A percentile compares a stretch with the other conserved stretches of the same genome.
These are phyloP conservation scores for Aaosphaeria arxii DNA, from an alignment of 2,329 filamentous ascomycete genomes.

Conservation along the genomic window DNA sequence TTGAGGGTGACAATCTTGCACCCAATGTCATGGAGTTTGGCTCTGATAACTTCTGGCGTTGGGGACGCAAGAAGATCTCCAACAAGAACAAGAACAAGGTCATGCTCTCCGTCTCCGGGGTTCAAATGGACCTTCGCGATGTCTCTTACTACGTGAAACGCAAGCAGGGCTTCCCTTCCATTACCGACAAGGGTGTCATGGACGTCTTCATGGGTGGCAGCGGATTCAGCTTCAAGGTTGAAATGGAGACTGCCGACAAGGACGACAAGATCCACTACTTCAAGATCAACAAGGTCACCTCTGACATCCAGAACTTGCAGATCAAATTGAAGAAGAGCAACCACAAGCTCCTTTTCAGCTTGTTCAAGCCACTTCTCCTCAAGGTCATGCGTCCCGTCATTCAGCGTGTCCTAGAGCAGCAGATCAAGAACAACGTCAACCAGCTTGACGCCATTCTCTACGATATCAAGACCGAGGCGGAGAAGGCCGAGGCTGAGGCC, in stretches of 20 bases:
- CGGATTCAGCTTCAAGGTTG: constrained; percentile 89
- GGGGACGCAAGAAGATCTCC: constrained; percentile 82
- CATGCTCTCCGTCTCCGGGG: constrained; percentile 80
- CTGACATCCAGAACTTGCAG: constrained; percentile 75
- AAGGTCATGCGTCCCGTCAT: constrained; percentile 80
- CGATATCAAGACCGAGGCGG: constrained; percentile 78
- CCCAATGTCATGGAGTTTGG: constrained; percentile 87
- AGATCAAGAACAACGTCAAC: constrained; percentile 78
- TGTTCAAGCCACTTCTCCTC: constrained; percentile 85
- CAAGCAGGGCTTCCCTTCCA: constrained; percentile 86
- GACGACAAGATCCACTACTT: constrained; percentile 80
- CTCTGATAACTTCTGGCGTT: constrained; percentile 92
- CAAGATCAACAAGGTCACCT: constrained; percentile 86
- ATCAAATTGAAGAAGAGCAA: constrained; percentile 93
- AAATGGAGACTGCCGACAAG: constrained; percentile 76
- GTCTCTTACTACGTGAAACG: constrained; percentile 94
- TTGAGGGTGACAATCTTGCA: constrained; percentile 95
- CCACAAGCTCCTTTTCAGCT: constrained; percentile 83
- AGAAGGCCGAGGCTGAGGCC: constrained; percentile 65
- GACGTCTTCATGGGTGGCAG: constrained; percentile 85
- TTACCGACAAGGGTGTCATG: constrained; percentile 84
- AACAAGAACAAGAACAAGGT: constrained; percentile 82
- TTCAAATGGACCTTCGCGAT: constrained; percentile 78
- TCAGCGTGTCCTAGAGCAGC: constrained; percentile 84
- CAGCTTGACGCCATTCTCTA: constrained; percentile 71